Base-by-base conservation (phyloP, 441 rosid genomes). In the Breynia disticha region DNA sequence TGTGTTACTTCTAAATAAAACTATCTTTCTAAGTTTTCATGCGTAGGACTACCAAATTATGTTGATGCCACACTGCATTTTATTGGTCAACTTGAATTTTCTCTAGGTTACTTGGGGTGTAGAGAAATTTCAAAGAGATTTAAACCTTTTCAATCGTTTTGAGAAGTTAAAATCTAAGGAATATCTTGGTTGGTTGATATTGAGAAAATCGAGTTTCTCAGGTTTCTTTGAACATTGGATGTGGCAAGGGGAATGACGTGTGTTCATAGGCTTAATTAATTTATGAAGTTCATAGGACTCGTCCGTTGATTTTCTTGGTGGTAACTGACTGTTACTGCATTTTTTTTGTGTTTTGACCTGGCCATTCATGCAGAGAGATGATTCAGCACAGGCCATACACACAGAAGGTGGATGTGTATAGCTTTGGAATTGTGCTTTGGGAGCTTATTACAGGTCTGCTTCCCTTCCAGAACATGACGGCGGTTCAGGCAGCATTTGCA, bases 401-500 rank as follows among this genome's bases (percentile, higher is more conserved):
- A 0, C 96, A 85, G 60, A 90, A 90, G 64, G 96, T 90, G 59
- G 98, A 90, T 37, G 96, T 85, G 21, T 90, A 90, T 72, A 90
- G 98, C 69, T 90, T 90, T 59, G 98, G 95, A 42, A 87, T 90
- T 11, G 96, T 87, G 54, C 87, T 90, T 51, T 90, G 98, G 98
- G 98, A 90, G 73, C 79, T 90, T 49, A 83, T 90, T 50, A 90
- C 98, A 1, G 96, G 98, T 17, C 44, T 74, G 62, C 82, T 90
- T 64, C 96, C 96, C 4, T 87, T 90, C 73, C 93, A 83, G 72
- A 90, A 90, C 80, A 87, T 90, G 95, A 82, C 96, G 0, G 96
- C 98, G 3, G 98, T 90, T 60, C 98, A 87, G 79, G 98, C 96
- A n/a, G 96, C 96, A 16, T 90, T 90, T 77, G 98, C 98, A 18